Base-by-base conservation (phyloP, 2,329 filamentous ascomycete genomes). In the Paecilomyces dactylethromorphus region DNA sequence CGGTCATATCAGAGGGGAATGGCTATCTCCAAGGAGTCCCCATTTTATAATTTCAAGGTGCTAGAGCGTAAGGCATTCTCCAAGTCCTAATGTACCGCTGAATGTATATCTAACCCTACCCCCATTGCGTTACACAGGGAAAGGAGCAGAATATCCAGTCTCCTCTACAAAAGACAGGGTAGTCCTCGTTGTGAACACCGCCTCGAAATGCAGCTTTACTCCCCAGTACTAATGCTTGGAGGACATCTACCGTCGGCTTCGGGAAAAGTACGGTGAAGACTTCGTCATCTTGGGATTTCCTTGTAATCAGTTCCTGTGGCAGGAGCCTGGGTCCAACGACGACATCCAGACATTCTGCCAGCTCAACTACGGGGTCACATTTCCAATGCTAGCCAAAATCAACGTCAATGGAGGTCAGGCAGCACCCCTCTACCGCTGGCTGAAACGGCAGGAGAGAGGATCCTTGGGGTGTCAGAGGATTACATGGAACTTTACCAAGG, bases 401-500 rank as follows among this genome's bases (percentile, higher is more conserved):
- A 90, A 97, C 62, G 94, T 97, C 70, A 99, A 99, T 74, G 94
- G 94, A 69, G 85, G 89, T 67, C 81, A 85, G 31, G 89, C 92
- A 53, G 85, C 86, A 68, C 92, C 92, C 0, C 77, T 96, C 45
- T 97, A 83, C 75, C 83, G 89, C 72, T 97, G 83, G 83, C 73
- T 88, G 76, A 88, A 88, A 80, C 76, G 75, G 59, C 78, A 83
- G 75, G 88, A 91, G 81, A 84, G 93, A 0, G 92, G 94, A 22
- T 70, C 97, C 58, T 79, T 97, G 78, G 94, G 94, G 21, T 74
- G 97, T 71, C 92, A 95, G 87, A 78, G 87, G 62, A 82, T 99
- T 69, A 97, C 97, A 88, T 99, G 94, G 94, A 99, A 99, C 80
- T 99, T 97, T 81, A 94, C 99, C 78, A 99, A 99, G 85, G 97